Evolutionary conservation across 208 protist species (phyloP).

Genomic region (Leishmania gerbilli): DNA sequence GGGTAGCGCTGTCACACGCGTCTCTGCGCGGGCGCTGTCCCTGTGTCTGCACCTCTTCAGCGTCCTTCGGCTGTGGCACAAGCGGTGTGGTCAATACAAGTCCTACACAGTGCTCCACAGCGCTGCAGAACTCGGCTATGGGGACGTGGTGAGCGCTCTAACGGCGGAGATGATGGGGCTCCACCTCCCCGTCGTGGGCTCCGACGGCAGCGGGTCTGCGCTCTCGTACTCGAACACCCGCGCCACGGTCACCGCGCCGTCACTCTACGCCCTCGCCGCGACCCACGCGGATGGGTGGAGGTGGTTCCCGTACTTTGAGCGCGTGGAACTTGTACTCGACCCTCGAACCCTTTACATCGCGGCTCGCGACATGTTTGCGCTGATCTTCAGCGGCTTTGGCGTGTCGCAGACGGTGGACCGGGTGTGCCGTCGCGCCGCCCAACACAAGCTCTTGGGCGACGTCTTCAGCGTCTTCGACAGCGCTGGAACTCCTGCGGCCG

Average conservation of each 20-base stretch:
- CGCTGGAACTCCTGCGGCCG: not conserved
- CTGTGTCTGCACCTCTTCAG: slow-evolving; percentile 12
- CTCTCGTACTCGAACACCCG: slow-evolving; percentile 2
- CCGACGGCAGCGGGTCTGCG: slow-evolving; percentile 2
- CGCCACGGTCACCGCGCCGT: slow-evolving; percentile 32
- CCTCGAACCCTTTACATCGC: slow-evolving; percentile 28
- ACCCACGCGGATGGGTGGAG: slow-evolving; percentile 31
- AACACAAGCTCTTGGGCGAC: slow-evolving; percentile 40
- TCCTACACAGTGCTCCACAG: slow-evolving; percentile 74
- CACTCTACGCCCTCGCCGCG: slow-evolving; percentile 48
- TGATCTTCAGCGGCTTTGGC: slow-evolving; percentile 49
- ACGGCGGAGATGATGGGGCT: slow-evolving; percentile 38
- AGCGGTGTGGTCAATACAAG: slow-evolving; percentile 3
- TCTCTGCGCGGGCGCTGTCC: not conserved
- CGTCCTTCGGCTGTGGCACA: slow-evolving; percentile 25
- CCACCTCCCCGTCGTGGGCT: slow-evolving; percentile 9
- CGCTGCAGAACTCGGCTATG: slow-evolving; percentile 56
- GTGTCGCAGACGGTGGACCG: slow-evolving; percentile 44
- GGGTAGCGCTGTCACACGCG: not conserved
- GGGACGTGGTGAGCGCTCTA: slow-evolving; percentile 40
- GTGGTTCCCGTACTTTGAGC: slow-evolving; percentile 46
- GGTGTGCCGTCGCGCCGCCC: slow-evolving; percentile 41
- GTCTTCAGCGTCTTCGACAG: slow-evolving; percentile 40
- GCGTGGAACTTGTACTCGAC: slow-evolving; percentile 26
- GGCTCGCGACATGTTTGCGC: slow-evolving; percentile 39